Conservation (phyloP, 139 green algal genomes). For the Spirogloea muscicola region DNA sequence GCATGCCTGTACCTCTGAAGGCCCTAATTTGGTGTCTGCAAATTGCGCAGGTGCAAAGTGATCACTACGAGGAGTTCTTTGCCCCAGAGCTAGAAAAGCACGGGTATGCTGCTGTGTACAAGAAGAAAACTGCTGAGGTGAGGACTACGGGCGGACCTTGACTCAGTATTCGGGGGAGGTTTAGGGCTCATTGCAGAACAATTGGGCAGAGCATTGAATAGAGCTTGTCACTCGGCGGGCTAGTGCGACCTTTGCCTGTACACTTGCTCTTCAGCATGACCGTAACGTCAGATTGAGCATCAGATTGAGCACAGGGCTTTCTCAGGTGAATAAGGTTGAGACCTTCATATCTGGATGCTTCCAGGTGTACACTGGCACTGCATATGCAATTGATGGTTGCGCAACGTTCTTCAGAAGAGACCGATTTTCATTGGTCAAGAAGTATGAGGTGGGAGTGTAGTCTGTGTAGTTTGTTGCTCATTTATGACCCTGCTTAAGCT, state of each 20-base stretch:
- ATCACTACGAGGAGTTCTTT: conserved; percentile 83
- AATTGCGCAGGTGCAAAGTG: conserved; percentile 85
- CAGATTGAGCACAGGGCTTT: too few species aligned
- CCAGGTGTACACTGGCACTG: conserved; percentile 50
- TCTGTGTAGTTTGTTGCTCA: too few species aligned
- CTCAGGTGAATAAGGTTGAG: too few species aligned
- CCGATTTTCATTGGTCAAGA: conserved; percentile 94
- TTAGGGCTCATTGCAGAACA: too few species aligned
- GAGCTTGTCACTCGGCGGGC: too few species aligned
- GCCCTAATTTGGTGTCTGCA: conserved; percentile 2
- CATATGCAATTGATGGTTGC: conserved; percentile 92
- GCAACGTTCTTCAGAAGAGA: conserved; percentile 92
- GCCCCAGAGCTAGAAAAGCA: conserved; percentile 73
- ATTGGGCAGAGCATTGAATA: too few species aligned
- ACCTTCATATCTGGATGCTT: conserved; percentile 4
- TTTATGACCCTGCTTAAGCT: too few species aligned
- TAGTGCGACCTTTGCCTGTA: too few species aligned
- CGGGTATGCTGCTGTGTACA: conserved; percentile 95
- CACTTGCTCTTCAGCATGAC: too few species aligned
- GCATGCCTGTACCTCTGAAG: too few species aligned
- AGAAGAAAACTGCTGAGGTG: conserved; percentile 94
- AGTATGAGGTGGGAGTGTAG: conserved; percentile 88
- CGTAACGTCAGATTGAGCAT: too few species aligned
- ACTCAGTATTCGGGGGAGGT: too few species aligned
- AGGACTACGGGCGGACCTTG: not conserved